phyloP scores from a whole-genome alignment of 225 moss, liverwort and hornwort genomes.

The Takakia lepidozioides region DNA sequence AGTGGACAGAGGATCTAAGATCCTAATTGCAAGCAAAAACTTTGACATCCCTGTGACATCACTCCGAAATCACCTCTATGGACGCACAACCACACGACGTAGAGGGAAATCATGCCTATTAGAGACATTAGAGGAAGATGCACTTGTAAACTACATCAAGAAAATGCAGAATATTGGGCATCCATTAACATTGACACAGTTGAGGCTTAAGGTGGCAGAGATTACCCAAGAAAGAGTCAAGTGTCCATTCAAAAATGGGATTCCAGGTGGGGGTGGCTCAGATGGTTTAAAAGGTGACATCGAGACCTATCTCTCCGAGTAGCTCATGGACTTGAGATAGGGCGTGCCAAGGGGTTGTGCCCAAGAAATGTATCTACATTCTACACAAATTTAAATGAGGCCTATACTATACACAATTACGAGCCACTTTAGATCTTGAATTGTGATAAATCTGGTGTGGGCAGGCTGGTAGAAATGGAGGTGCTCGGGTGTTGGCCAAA shows the following conservation, averaged over 20 bases:
- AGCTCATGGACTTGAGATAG: slow-evolving; percentile 2
- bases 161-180: no score
- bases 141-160: background rate
- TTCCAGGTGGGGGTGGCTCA: slow-evolving; percentile 4
- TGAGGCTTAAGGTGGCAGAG: slow-evolving; percentile 7
- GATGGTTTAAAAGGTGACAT: slow-evolving; percentile 2
- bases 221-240: slow-evolving; percentile 5
- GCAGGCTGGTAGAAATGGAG: slow-evolving; percentile 3
- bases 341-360: no score
- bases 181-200: no score
- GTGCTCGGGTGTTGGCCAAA: background rate
- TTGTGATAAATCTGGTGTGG: background rate
- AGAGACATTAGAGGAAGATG: background rate
- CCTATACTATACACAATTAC: background rate
- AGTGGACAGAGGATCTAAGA: background rate
- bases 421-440: slow-evolving; percentile 3
- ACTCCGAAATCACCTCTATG: background rate
- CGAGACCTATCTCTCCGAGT: background rate
- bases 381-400: background rate
- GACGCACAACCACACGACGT: background rate
- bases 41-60: background rate
- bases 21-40: background rate
- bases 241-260: slow-evolving; percentile 8
- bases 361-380: slow-evolving; percentile 2
- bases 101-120: background rate